phyloP scores from a whole-genome alignment of 306 rosid genomes.

The Argentina anserina region DNA sequence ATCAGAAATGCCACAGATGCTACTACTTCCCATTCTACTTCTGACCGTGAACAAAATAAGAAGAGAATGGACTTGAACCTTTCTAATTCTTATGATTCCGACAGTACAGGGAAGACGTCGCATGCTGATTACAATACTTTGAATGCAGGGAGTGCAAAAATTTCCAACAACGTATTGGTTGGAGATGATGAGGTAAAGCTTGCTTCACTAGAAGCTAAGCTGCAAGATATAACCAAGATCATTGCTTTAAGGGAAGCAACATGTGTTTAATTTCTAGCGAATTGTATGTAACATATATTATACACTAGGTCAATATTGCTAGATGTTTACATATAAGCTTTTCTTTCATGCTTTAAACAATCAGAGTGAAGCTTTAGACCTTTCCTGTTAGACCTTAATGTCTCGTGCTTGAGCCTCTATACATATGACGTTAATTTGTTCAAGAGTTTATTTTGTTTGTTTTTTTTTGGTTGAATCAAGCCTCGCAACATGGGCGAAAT shows the following conservation, averaged over 20 bases:
- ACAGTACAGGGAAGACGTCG: background rate
- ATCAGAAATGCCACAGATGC: background rate
- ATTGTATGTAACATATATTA: background rate
- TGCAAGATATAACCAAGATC: background rate
- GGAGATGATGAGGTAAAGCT: background rate
- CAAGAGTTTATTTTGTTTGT: no score
- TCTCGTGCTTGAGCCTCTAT: no score
- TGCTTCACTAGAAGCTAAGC: background rate
- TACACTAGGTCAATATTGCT: no score
- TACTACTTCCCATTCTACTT: background rate
- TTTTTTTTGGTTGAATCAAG: no score
- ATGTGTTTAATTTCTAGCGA: background rate
- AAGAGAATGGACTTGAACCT: background rate
- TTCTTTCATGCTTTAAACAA: no score
- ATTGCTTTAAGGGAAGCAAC: background rate
- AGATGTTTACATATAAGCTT: background rate
- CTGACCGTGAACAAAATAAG: background rate
- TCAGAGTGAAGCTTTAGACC: no score
- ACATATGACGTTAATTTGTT: no score
- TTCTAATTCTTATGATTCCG: background rate
- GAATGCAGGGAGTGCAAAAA: background rate
- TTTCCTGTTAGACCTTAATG: no score
- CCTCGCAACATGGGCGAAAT: no score
- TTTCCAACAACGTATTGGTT: background rate
- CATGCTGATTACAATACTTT: background rate